These are phyloP conservation scores for Hypoxylon sp. DNA, from an alignment of 2,329 filamentous ascomycete species.

Conservation along the genomic window DNA sequence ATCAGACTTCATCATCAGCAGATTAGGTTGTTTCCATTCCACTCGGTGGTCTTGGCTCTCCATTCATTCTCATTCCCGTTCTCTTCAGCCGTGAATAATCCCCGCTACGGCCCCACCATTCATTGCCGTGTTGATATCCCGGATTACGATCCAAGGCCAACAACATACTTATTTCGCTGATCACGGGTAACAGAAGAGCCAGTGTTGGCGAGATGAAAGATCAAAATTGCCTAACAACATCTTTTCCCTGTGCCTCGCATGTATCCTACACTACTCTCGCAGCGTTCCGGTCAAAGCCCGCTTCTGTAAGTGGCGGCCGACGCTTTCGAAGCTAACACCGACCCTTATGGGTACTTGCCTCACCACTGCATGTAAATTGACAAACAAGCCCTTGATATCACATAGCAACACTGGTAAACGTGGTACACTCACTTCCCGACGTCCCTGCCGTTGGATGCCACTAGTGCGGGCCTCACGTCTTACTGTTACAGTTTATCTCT, in stretches of 20 bases:
- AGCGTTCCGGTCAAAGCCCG: constrained; percentile 12
- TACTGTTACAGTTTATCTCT: constrained; percentile 19
- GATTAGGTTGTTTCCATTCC: constrained; percentile 28
- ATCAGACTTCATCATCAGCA: constrained; percentile 16
- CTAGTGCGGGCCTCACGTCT: constrained; percentile 32
- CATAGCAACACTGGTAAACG: constrained; percentile 25
- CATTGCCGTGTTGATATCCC: constrained; percentile 52
- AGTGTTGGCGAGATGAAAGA: constrained; percentile 12
- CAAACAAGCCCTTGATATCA: constrained; percentile 7
- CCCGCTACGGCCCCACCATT: constrained; percentile 50
- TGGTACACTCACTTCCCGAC: constrained; percentile 48
- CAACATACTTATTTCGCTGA: constrained; percentile 31
- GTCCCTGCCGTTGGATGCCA: constrained; percentile 46
- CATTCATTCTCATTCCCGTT: constrained; percentile 51
- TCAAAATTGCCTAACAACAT: constrained; percentile 7
- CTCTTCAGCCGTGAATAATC: constrained; percentile 50
- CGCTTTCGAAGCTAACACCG: constrained; percentile 12
- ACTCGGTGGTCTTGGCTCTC: constrained; percentile 24
- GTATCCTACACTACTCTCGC: constrained; percentile 5
- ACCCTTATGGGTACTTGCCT: constrained; percentile 13
- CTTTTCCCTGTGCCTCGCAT: constrained; percentile 9
- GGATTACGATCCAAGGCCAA: constrained; percentile 29
- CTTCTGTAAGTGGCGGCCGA: constrained; percentile 11
- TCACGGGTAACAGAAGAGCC: constrained; percentile 19
- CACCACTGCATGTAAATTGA: constrained; percentile 6